phyloP scores from a whole-genome alignment of 2,329 filamentous ascomycete species.

The Diaporthe humulicola region DNA sequence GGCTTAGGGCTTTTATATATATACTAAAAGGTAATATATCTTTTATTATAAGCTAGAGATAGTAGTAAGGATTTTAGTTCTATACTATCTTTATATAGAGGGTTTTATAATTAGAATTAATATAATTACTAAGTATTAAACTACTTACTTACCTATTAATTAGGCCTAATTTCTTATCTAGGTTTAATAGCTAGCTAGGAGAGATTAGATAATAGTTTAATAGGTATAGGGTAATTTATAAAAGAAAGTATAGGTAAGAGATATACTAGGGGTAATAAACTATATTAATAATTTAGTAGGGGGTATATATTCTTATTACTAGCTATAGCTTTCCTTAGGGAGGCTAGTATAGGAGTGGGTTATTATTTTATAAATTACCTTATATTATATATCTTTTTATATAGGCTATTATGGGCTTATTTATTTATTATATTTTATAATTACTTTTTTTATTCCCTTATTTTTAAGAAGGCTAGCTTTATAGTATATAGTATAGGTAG shows the following conservation, averaged over 20 bases:
- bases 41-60: no score
- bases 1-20: no score
- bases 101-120: no score
- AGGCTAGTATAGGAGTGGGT: background rate
- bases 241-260: background rate
- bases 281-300: background rate
- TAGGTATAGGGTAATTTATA: background rate
- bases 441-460: background rate
- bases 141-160: background rate
- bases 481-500: background rate
- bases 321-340: background rate
- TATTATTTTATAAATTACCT: background rate
- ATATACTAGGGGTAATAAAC: background rate
- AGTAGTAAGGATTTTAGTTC: no score
- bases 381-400: background rate
- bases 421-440: background rate
- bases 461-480: background rate
- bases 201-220: background rate
- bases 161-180: background rate
- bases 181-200: background rate
- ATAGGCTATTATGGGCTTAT: background rate
- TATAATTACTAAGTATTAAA: no score
- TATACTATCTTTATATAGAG: no score
- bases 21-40: no score
- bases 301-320: background rate